Base-by-base conservation (phyloP, 2,329 filamentous ascomycete species). In the Mycosphaerella sp. region DNA sequence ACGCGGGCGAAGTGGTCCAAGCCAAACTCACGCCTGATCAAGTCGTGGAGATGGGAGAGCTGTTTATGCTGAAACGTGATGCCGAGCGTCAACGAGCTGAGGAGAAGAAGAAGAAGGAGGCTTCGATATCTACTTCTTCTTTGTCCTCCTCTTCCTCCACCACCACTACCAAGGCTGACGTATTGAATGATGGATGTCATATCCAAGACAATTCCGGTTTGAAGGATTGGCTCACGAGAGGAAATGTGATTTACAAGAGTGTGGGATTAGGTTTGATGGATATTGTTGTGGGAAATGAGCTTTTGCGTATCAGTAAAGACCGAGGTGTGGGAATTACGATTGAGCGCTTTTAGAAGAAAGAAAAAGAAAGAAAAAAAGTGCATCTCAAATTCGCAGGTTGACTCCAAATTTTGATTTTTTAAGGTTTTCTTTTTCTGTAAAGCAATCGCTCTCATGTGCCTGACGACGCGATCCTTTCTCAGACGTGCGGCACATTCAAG, bases 1-100 rank as follows among this genome's bases (percentile, higher is more conserved):
- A 95, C 65, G 86, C 90, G 0, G 91, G 91, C 0, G 91, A 97
- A 72, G 75, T 97, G 42, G 85, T 94, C 8, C 81, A 88, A 58
- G 87, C 88, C 0, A 83, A 82, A 0, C 73, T 96, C 25, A 75
- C 76, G 17, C 82, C 87, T 0, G 78, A 82, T 41, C 85, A 94
- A 60, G 78, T 96, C 3, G 87, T 95, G 0, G 91, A 96, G 68
- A 73, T 96, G 1, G 91, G 90, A 3, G 90, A 96, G 65, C 73
- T 96, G 42, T 70, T 84, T 54, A 84, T 84, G 79, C 69, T 84
- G 60, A 79, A 78, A 64, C 68, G 76, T 41, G 77, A 79, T 47
- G 74, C 75, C 2, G 71, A 75, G 59, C 54, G 62, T n/a, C n/a
- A n/a, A n/a, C n/a, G n/a, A n/a, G n/a, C n/a, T n/a, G 21, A 25